Percentiles rank a stretch among this genome's conserved stretches.
Conservation (phyloP, 441 rosid species). For the Rhodomyrtus psidioides region DNA sequence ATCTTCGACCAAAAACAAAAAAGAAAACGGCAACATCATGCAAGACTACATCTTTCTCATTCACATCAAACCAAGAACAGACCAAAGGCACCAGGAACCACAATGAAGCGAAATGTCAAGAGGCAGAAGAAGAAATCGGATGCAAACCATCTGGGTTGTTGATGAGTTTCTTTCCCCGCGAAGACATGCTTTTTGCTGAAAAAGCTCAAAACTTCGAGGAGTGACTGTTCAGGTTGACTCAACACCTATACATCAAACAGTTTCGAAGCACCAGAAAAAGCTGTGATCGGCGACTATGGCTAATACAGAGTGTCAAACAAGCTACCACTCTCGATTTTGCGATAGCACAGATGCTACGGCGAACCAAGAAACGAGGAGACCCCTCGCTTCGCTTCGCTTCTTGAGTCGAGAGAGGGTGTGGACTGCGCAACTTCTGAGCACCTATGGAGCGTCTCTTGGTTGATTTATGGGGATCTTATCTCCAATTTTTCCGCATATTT, state of each 20-base stretch:
- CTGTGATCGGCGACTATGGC: background rate
- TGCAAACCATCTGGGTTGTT: conserved; percentile 74
- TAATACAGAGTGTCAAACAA: background rate
- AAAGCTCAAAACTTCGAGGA: background rate
- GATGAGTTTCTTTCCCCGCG: conserved; percentile 83
- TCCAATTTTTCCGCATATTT: background rate
- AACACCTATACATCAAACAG: background rate
- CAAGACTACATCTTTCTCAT: conserved; percentile 1
- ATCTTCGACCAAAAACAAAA: background rate
- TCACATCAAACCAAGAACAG: background rate
- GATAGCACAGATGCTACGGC: background rate
- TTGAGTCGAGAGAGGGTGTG: background rate
- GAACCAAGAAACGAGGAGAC: background rate
- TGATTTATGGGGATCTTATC: background rate
- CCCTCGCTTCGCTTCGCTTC: background rate
- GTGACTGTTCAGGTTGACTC: background rate
- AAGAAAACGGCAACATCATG: background rate
- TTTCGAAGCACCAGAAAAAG: background rate
- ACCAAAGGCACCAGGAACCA: background rate
- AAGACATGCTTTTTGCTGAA: conserved; percentile 37
- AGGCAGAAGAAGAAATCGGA: conserved; percentile 11
- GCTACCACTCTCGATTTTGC: background rate
- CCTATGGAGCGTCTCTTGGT: background rate
- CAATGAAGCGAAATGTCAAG: background rate
- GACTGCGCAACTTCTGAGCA: background rate